These are phyloP conservation scores for Trichoderma brevicompactum DNA, from an alignment of 2,329 filamentous ascomycete genomes.

Conservation along the genomic window DNA sequence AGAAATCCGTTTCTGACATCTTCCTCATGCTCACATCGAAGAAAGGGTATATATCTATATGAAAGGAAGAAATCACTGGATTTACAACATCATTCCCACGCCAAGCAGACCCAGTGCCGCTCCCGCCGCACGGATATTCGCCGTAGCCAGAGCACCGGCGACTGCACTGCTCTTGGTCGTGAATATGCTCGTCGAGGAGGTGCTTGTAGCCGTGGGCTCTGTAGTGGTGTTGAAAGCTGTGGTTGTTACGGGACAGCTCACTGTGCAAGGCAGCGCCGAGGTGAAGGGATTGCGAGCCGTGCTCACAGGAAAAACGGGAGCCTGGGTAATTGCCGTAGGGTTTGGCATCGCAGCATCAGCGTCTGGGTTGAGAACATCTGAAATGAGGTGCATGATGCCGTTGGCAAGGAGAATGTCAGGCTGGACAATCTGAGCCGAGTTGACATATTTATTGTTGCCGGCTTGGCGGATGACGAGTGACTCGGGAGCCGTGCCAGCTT, in stretches of 20 bases:
- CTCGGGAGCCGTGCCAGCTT: constrained; percentile 48
- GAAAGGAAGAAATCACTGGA: background rate
- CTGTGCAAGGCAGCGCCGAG: constrained; percentile 49
- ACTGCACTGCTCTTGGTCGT: constrained; percentile 16
- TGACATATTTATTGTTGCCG: constrained; percentile 54
- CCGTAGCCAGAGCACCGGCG: constrained; percentile 13
- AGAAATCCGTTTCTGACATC: background rate
- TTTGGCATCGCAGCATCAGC: constrained; percentile 44
- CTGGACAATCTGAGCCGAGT: constrained; percentile 58
- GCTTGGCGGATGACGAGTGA: constrained; percentile 46
- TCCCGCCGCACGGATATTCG: constrained; percentile 18
- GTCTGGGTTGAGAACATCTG: constrained; percentile 55
- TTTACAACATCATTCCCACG: constrained; percentile 16
- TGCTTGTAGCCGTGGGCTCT: constrained; percentile 31
- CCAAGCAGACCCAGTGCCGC: constrained; percentile 16
- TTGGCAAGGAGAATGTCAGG: constrained; percentile 60
- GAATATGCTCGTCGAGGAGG: constrained; percentile 27
- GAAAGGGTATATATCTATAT: background rate
- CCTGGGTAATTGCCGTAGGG: constrained; percentile 46
- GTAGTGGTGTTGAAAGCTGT: constrained; percentile 30
- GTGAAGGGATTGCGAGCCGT: constrained; percentile 50
- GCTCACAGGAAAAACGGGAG: constrained; percentile 59
- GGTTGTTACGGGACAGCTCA: constrained; percentile 44
- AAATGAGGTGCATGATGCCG: constrained; percentile 62
- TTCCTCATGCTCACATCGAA: background rate